phyloP scores from a whole-genome alignment of 2,329 filamentous ascomycete genomes.

The Calonectria multiphialidica region DNA sequence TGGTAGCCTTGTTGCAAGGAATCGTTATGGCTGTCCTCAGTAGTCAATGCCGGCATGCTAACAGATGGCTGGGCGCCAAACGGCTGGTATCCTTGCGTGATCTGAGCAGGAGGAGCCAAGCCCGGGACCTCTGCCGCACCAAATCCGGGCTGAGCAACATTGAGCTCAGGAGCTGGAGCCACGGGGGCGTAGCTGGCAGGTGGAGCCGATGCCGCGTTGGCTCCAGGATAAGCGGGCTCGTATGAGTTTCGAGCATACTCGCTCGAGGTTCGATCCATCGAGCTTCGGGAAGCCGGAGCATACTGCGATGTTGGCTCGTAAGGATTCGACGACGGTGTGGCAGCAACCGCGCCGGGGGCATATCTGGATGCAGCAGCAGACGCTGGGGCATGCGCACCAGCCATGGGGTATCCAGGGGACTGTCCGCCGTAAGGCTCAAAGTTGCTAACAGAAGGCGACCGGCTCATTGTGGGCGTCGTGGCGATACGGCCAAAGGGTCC shows the following conservation, averaged over 20 bases:
- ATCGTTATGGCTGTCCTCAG: slow-evolving; percentile 28
- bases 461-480: slow-evolving; percentile 79
- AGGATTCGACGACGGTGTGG: slow-evolving; percentile 37
- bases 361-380: slow-evolving; percentile 55
- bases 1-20: slow-evolving; percentile 54
- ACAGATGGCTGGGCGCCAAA: slow-evolving; percentile 43
- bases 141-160: slow-evolving; percentile 3
- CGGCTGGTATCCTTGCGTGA: slow-evolving; percentile 45
- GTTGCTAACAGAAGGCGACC: slow-evolving; percentile 76
- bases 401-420: slow-evolving; percentile 47
- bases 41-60: slow-evolving; percentile 30
- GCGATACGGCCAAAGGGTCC: slow-evolving; percentile 88
- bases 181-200: slow-evolving; percentile 35
- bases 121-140: slow-evolving; percentile 24
- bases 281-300: slow-evolving; percentile 52
- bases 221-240: slow-evolving; percentile 47
- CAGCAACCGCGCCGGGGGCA: slow-evolving; percentile 42
- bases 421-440: slow-evolving; percentile 80
- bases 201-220: slow-evolving; percentile 21
- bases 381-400: slow-evolving; percentile 49
- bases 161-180: slow-evolving; percentile 25
- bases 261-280: slow-evolving; percentile 44
- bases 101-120: slow-evolving; percentile 42
- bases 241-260: slow-evolving; percentile 51
- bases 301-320: slow-evolving; percentile 62